Conservation (phyloP, 148 eudicot genomes). For the Camellia sinensis region DNA sequence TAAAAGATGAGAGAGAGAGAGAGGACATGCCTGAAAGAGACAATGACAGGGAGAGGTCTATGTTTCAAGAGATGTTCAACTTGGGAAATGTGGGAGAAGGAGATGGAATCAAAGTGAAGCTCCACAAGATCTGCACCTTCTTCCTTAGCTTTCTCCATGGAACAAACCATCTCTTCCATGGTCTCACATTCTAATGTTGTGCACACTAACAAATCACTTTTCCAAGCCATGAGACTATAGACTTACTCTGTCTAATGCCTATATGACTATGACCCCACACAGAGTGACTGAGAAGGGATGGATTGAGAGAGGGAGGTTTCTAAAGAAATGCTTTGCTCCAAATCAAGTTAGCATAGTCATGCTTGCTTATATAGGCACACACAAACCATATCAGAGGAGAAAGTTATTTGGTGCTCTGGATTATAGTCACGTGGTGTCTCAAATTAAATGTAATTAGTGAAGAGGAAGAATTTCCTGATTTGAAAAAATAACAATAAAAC, state of each 20-base stretch:
- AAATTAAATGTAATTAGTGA: no score
- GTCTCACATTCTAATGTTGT: constrained; percentile 36
- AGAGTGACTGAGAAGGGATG: background rate
- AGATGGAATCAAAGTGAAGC: constrained; percentile 31
- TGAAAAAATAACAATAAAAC: no score
- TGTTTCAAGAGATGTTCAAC: constrained; percentile 30
- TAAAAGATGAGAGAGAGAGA: background rate
- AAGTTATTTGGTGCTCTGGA: no score
- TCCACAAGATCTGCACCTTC: constrained; percentile 48
- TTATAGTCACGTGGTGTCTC: no score
- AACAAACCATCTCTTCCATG: constrained; percentile 28
- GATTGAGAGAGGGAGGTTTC: background rate
- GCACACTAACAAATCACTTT: constrained; percentile 30
- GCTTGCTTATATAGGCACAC: constrained; percentile 10
- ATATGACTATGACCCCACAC: background rate
- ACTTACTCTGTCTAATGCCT: background rate
- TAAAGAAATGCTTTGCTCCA: background rate
- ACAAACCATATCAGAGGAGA: no score
- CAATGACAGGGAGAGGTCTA: constrained; percentile 35
- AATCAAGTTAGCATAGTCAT: background rate
- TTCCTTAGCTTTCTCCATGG: constrained; percentile 38
- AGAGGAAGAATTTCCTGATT: no score
- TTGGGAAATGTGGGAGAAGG: constrained; percentile 34
- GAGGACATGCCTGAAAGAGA: constrained; percentile 30
- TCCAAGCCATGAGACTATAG: constrained; percentile 22